Evolutionary conservation across 73 alveolate genomes (phyloP), one percentile per base, ranked within the genome.

Genomic region (Paramecium tetraurelia): DNA sequence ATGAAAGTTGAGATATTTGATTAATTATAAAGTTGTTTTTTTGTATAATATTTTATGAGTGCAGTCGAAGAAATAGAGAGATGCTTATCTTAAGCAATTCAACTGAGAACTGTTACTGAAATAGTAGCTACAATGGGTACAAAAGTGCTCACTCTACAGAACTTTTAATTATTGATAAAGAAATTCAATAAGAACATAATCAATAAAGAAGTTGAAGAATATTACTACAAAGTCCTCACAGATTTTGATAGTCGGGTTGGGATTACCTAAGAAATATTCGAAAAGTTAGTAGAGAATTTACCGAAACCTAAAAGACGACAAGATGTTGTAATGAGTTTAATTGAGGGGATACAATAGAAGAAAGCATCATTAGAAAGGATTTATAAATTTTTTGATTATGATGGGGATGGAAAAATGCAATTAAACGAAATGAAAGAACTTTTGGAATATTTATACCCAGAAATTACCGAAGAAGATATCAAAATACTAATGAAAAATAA

Each of bases 271-370:
- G 84, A 63, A 27, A 63, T 63, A 3, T 33, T 63, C 9, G 84
- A 63, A 12, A 63, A 63, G 29, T 16, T 63, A 24, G 84, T 63
- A 11, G 84, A 63, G 21, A 63, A 63, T 12, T 16, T 63, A 63
- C 50, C 41, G 6, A 63, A 63, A 63, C 84, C 84, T 6, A 63
- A 63, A 63, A 10, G 46, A 33, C 1, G 84, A 7, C 14, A 63
- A 27, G 84, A 63, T 63, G 27, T 63, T 63, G 84, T 63, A 12
- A 63, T 63, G 84, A 63, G 84, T 63, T 7, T 63, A 63, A 63
- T 63, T 63, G 84, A 63, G 20, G 84, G 84, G 31, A 63, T 63
- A 27, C n/a, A 63, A 63, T 27, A 22, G 7, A 63, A 63, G 9
- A 63, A 63, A 63, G 84, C 46, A 0, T 12, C 84, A 3, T 63